phyloP scores from a whole-genome alignment of 176 grass and related monocot species.

The Triticum turgidum region DNA sequence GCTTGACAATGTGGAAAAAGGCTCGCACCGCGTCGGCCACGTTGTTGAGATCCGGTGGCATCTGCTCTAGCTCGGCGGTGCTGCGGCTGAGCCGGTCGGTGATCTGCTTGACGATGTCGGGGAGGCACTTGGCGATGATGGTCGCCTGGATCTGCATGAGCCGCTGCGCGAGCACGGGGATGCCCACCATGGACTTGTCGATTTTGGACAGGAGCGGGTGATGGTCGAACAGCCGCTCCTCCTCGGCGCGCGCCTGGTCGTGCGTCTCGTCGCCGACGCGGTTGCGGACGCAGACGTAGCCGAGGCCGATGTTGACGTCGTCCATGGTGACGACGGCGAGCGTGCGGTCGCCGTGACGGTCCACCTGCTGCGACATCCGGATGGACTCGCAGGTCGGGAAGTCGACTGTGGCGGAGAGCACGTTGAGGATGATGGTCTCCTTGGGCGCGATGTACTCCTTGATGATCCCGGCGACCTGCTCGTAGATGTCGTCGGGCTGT shows the following conservation, averaged over 20 bases:
- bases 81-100: slow-evolving; percentile 46
- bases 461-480: slow-evolving; percentile 58
- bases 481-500: slow-evolving; percentile 58
- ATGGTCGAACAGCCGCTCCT: slow-evolving; percentile 29
- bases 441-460: slow-evolving; percentile 51
- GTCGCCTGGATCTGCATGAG: slow-evolving; percentile 43
- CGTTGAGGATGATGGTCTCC: slow-evolving; percentile 70
- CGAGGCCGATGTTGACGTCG: slow-evolving; percentile 59
- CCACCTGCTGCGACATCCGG: slow-evolving; percentile 66
- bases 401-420: slow-evolving; percentile 60
- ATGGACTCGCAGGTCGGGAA: slow-evolving; percentile 75
- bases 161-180: slow-evolving; percentile 39
- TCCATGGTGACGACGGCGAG: slow-evolving; percentile 71
- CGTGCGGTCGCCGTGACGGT: slow-evolving; percentile 54
- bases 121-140: slow-evolving; percentile 49
- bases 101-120: slow-evolving; percentile 56
- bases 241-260: slow-evolving; percentile 38
- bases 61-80: slow-evolving; percentile 46
- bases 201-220: slow-evolving; percentile 41
- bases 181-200: slow-evolving; percentile 57
- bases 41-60: slow-evolving; percentile 45
- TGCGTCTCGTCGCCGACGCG: slow-evolving; percentile 65
- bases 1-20: slow-evolving; percentile 40
- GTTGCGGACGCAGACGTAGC: slow-evolving; percentile 72
- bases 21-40: slow-evolving; percentile 30